phyloP scores from a whole-genome alignment of 2,329 filamentous ascomycete species.

The Endothia cerciana region DNA sequence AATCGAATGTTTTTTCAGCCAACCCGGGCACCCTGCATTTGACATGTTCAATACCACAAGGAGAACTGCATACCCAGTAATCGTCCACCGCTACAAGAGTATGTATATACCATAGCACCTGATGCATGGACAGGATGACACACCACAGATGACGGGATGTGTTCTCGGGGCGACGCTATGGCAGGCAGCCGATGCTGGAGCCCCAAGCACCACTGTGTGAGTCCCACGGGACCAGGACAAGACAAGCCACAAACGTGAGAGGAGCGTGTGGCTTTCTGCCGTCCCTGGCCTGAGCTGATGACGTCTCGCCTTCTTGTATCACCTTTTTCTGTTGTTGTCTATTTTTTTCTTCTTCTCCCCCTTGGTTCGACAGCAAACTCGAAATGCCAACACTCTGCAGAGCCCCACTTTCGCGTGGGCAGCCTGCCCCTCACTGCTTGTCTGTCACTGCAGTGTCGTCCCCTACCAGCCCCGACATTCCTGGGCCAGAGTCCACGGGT shows the following conservation, averaged over 20 bases:
- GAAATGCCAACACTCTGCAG: not conserved
- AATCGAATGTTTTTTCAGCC: constrained; percentile 12
- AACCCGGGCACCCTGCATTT: constrained; percentile 24
- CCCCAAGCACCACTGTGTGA: too few relatives aligned
- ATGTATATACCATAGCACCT: too few relatives aligned
- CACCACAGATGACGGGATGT: too few relatives aligned
- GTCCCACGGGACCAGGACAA: too few relatives aligned
- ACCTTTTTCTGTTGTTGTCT: not conserved
- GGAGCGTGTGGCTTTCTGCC: not conserved
- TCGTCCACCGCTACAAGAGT: too few relatives aligned
- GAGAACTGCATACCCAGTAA: not conserved
- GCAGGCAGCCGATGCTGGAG: not conserved
- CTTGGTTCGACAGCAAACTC: not conserved
- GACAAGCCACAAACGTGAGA: not conserved
- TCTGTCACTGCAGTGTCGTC: not conserved
- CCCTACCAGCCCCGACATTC: not conserved
- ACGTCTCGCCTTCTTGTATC: constrained; percentile 9
- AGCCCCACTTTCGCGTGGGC: not conserved
- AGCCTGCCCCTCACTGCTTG: not conserved
- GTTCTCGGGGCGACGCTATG: not conserved
- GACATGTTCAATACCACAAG: not conserved
- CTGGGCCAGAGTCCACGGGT: not conserved
- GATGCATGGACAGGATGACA: too few relatives aligned
- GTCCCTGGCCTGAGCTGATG: constrained; percentile 4
- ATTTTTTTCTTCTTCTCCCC: not conserved